Evolutionary conservation across 106 monocot species (phyloP), one percentile per base, ranked within the genome.

Genomic region (Alisma plantagoaquatica): DNA sequence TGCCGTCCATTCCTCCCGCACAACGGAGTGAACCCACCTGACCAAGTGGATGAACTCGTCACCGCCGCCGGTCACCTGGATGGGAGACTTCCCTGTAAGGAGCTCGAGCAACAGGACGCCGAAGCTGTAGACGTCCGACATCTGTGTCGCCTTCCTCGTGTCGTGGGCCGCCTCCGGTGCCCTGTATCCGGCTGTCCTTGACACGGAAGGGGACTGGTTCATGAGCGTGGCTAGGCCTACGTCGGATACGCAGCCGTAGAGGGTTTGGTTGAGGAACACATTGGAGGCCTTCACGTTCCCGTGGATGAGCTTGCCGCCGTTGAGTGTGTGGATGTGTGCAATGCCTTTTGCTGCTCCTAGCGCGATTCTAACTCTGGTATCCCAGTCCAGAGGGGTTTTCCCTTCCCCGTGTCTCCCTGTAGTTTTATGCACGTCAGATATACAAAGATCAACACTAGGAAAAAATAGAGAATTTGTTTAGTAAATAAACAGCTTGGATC

Each of bases 1-100:
- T 1, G 85, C 77, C 1, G 91, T 91, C 85, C 91, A 85, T 46
- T 91, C 85, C 64, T 91, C 85, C 10, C 81, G 64, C 14, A 85
- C 91, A 0, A 91, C 81, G 0, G 91, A 91, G 9, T 77, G 77
- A 6, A 83, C 83, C 75, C 75, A 75, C 25, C 75, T 47, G 0
- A 58, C 57, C 2, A 75, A 47, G 41, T 75, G 57, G 3, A 75
- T 41, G 1, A 64, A 53, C 23, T 70, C 69, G 7, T 43, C 60
- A 0, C 60, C 38, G 6, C 51, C 60, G 1, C 64, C 67, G 2
- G 48, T 35, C 14, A 32, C 21, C 22, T 67, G 67, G 11, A 54
- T 54, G 38, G 73, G 73, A 0, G 73, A 54, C 24, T 48, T 59
- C 18, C 73, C 73, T 0, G 73, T 73, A 28, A 73, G 66, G 17